These are phyloP conservation scores for Lactarius psammicola DNA, from an alignment of 768 basidiomycete genomes.

Conservation along the genomic window DNA sequence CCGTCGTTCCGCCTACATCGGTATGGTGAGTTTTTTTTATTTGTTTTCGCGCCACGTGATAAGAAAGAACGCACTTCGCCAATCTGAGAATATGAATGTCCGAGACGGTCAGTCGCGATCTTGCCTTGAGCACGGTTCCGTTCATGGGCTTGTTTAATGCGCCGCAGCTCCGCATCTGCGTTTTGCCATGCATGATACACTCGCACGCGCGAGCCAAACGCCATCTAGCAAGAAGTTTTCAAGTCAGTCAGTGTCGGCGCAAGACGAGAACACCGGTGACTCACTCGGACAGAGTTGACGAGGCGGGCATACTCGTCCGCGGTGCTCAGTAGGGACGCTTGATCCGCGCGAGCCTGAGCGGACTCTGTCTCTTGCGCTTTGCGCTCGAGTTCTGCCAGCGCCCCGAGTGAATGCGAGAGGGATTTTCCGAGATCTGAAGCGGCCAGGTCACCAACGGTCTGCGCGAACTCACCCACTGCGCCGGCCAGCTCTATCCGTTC, in stretches of 20 bases:
- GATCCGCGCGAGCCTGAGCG: constrained; percentile 77
- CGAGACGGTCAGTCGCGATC: constrained; percentile 65
- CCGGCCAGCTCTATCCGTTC: constrained; percentile 56
- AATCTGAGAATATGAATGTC: constrained; percentile 73
- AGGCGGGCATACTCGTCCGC: constrained; percentile 94
- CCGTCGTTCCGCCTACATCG: constrained; percentile 72
- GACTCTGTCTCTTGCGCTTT: constrained; percentile 73
- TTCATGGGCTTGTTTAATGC: constrained; percentile 76
- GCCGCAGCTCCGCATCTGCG: constrained; percentile 70
- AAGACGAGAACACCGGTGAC: too few relatives aligned
- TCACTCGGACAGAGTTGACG: constrained; percentile 79
- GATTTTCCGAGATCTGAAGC: constrained; percentile 73
- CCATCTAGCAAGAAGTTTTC: constrained; percentile 52
- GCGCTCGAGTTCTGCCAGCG: constrained; percentile 71
- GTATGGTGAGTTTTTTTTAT: background rate
- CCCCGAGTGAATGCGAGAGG: constrained; percentile 65
- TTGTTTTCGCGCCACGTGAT: background rate
- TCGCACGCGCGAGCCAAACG: constrained; percentile 85
- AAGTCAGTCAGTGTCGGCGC: background rate
- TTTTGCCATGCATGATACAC: constrained; percentile 79
- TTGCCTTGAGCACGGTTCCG: constrained; percentile 76
- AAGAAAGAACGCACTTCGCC: constrained; percentile 58
- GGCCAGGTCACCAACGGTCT: constrained; percentile 65
- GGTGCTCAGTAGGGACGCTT: constrained; percentile 75
- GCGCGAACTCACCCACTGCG: constrained; percentile 77